A percentile compares a stretch with the other conserved stretches of the same genome.
These are phyloP conservation scores for Diutina sp. DNA, from an alignment of 1,139 yeast genomes.

Conservation along the genomic window DNA sequence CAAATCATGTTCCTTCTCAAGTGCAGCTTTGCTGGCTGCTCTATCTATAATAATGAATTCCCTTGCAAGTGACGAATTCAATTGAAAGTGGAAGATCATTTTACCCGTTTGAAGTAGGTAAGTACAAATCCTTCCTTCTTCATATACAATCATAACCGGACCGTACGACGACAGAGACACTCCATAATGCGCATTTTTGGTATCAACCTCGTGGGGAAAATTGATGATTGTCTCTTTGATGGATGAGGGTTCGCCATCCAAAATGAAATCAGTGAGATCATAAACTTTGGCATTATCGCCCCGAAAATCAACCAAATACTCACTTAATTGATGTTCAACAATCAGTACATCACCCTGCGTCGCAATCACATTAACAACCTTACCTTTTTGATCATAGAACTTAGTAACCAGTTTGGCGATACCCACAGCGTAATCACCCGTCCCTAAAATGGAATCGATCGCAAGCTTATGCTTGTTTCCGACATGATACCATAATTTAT, in stretches of 20 bases:
- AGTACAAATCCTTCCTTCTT: background rate
- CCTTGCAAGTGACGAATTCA: background rate
- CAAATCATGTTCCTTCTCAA: slow-evolving; percentile 16
- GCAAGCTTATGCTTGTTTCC: background rate
- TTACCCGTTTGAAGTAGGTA: background rate
- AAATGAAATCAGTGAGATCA: slow-evolving; percentile 18
- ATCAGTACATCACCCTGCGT: background rate
- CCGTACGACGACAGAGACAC: background rate
- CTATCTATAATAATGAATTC: slow-evolving; percentile 13
- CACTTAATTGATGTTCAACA: background rate
- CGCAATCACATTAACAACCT: background rate
- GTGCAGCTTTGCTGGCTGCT: slow-evolving; percentile 17
- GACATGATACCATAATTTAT: background rate
- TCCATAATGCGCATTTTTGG: background rate
- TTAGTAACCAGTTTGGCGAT: background rate
- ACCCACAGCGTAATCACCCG: background rate
- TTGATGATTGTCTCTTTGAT: slow-evolving; percentile 4
- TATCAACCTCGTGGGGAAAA: background rate
- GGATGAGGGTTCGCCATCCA: slow-evolving; percentile 10
- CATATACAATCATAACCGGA: background rate
- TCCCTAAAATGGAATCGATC: background rate
- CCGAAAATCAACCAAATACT: background rate
- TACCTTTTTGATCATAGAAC: background rate
- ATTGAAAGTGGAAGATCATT: background rate
- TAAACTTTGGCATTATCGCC: background rate